A percentile compares a stretch with the other conserved stretches of the same genome.
These are phyloP conservation scores for Monosporascus sp. DNA, from an alignment of 2,329 filamentous ascomycete species.

Conservation along the genomic window DNA sequence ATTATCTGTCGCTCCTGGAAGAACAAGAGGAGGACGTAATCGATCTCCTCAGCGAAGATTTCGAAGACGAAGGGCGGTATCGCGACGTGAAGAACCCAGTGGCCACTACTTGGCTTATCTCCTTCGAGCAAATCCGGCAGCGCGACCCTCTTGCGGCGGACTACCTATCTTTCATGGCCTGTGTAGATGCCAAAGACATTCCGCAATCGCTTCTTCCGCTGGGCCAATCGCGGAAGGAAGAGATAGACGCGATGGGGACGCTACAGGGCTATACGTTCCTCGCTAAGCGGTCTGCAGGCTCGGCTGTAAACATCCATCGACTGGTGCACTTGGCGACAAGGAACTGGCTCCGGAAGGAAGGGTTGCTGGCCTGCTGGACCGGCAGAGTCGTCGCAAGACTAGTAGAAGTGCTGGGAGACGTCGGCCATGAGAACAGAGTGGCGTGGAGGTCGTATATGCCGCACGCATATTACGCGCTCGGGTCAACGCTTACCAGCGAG, in stretches of 20 bases:
- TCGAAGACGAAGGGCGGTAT: too few relatives aligned
- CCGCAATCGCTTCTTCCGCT: constrained; percentile 26
- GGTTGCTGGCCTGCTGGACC: background rate
- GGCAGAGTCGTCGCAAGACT: background rate
- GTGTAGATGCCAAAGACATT: constrained; percentile 31
- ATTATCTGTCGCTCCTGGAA: too few relatives aligned
- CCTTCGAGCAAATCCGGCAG: constrained; percentile 30
- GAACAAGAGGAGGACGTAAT: too few relatives aligned
- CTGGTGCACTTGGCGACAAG: constrained; percentile 27
- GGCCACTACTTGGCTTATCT: constrained; percentile 31
- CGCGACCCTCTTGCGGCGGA: constrained; percentile 24
- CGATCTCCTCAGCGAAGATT: too few relatives aligned
- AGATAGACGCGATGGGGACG: constrained; percentile 20
- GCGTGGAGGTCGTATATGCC: background rate
- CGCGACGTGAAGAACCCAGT: constrained; percentile 21
- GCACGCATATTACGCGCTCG: background rate
- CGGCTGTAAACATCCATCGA: constrained; percentile 25
- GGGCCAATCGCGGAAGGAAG: constrained; percentile 1
- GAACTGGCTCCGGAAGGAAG: constrained; percentile 18
- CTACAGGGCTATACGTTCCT: constrained; percentile 26
- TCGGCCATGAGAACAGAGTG: background rate
- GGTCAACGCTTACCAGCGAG: too few relatives aligned
- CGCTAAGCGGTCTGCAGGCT: constrained; percentile 7
- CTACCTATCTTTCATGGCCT: constrained; percentile 31
- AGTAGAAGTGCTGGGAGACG: background rate